Base-by-base conservation (phyloP, 805 yeast genomes). In the Yarrowia phangngaensis region DNA sequence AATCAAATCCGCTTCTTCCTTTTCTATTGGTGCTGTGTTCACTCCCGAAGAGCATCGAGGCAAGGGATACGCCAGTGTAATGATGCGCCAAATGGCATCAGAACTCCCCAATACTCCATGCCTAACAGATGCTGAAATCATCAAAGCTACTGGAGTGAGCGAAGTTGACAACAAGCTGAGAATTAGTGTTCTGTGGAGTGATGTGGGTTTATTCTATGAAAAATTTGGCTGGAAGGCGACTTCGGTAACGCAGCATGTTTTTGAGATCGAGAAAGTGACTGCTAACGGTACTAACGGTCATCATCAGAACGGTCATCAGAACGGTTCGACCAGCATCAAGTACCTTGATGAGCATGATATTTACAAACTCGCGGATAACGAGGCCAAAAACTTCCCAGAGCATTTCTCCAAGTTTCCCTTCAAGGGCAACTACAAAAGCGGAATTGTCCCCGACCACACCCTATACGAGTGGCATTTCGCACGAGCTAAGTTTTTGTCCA, bases 151-250 rank as follows among this genome's bases (percentile, higher is more conserved):
- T 8, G 48, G 54, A 8, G 27, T 52, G 34, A 32, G 20, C 15
- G 40, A 33, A 7, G 54, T 50, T 8, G 56, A 54, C 28, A 26
- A 50, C 24, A 54, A 58, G 8, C 59, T 65, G 15, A 52, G 62
- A 16, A 60, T 72, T 12, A 62, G 71, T 27, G 68, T 69, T 30
- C 70, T 86, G 45, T 85, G 84, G 70, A 81, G 90, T 53, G 92
- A 81, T 40, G 77, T 84, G 15, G 90, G 84, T 12, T 73, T 70
- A 23, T 84, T 73, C 56, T 87, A 87, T 62, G 66, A 70, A 27
- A 67, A 70, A 54, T 76, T 81, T 54, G 95, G 89, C 6, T 65
- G 56, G 55, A 36, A 53, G 26, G 27, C 32, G 20, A 52, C 56
- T 19, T 53, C 52, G 11, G 30, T 34, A n/a, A 14, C 20, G 4